Evolutionary conservation across 345 rosid genomes (phyloP).

Genomic region (Carallia brachiata): DNA sequence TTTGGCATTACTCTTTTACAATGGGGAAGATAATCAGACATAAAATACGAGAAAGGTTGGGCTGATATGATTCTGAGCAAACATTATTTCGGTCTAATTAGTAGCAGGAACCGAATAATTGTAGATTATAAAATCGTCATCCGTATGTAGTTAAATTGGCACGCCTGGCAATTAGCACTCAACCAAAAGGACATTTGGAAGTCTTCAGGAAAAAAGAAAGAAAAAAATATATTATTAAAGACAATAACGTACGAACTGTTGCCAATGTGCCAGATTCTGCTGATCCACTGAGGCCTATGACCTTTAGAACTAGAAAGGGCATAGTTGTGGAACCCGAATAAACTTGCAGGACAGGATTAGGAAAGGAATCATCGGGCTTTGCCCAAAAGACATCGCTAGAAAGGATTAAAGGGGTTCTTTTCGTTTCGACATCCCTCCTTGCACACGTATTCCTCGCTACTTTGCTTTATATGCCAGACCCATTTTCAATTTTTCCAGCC

Average conservation of each 20-base stretch:
- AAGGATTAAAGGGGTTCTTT: not conserved
- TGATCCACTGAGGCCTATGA: not conserved
- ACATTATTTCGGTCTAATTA: no score
- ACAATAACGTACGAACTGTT: not conserved
- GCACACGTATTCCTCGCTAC: conserved; percentile 44
- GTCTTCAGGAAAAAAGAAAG: no score
- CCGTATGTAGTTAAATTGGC: no score
- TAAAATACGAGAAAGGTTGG: no score
- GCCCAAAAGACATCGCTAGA: conserved; percentile 10
- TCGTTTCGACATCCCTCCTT: conserved; percentile 17
- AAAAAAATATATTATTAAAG: no score
- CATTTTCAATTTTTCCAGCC: not conserved
- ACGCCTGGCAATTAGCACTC: no score
- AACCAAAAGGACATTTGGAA: no score
- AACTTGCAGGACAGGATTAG: conserved; percentile 37
- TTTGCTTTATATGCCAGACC: conserved; percentile 20
- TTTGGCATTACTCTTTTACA: no score
- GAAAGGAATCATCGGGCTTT: conserved; percentile 48
- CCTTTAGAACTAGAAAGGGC: not conserved
- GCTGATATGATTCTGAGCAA: no score
- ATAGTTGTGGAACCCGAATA: conserved; percentile 36
- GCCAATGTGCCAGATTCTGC: not conserved
- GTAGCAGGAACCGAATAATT: no score
- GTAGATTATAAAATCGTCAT: no score
- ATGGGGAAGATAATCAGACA: no score